Percentiles rank a stretch among this genome's conserved stretches.
Evolutionary conservation across 1,139 yeast genomes (phyloP).

Genomic region (Sugiyamaella castrensis): DNA sequence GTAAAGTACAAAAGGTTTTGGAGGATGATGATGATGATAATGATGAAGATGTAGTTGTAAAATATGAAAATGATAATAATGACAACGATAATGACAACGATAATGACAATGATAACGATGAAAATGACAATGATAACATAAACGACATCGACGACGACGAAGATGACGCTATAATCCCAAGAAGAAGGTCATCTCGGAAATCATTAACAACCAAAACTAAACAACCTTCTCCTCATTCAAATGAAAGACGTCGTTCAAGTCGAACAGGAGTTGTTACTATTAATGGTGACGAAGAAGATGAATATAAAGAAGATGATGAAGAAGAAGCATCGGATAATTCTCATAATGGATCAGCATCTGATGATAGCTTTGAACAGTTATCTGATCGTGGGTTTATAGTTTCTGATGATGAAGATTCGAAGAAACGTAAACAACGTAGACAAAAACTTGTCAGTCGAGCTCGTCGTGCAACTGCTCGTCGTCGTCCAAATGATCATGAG

Average conservation of each 20-base stretch:
- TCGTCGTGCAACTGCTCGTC: constrained; percentile 8
- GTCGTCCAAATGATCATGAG: constrained; percentile 20
- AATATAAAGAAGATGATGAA: constrained; percentile 22
- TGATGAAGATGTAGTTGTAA: constrained; percentile 24
- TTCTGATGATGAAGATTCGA: constrained; percentile 21
- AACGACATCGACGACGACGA: constrained; percentile 15
- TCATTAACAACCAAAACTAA: constrained; percentile 7
- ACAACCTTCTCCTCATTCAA: constrained; percentile 15
- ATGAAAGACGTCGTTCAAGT: constrained; percentile 29
- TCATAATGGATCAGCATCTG: constrained; percentile 8
- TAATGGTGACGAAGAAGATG: constrained; percentile 24
- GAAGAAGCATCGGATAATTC: constrained; percentile 21
- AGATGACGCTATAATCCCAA: constrained; percentile 14
- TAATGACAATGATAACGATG: constrained; percentile 5
- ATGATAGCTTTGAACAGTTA: constrained; percentile 24
- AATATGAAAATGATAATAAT: constrained; percentile 14
- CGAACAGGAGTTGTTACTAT: constrained; percentile 12
- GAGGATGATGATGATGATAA: constrained; percentile 13
- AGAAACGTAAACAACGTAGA: constrained; percentile 19
- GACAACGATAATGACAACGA: constrained; percentile 8
- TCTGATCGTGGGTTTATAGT: constrained; percentile 15
- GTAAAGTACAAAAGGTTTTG: background rate
- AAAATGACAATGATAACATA: constrained; percentile 1
- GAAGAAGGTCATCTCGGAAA: constrained; percentile 16
- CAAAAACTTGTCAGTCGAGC: constrained; percentile 9